Conservation (phyloP, 2,329 filamentous ascomycete genomes). For the Teratosphaeria viscida region DNA sequence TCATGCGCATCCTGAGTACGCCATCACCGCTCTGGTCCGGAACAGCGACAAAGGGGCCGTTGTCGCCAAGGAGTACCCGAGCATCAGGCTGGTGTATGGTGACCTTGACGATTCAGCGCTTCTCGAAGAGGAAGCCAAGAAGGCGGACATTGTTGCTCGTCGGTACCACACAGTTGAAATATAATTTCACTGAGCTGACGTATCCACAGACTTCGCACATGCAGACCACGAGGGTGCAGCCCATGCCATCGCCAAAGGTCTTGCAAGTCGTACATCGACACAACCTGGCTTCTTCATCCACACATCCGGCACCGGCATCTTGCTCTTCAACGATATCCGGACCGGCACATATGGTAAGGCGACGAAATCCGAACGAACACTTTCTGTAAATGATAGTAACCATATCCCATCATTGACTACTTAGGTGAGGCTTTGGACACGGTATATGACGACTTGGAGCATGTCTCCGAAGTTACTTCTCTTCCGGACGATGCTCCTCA, state of each 20-base stretch:
- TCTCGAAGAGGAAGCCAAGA: slow-evolving; percentile 34
- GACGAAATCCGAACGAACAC: background rate
- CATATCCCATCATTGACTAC: background rate
- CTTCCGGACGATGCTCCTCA: slow-evolving; percentile 51
- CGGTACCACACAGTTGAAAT: slow-evolving; percentile 5
- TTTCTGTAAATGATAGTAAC: background rate
- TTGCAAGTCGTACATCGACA: slow-evolving; percentile 33
- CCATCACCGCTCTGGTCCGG: slow-evolving; percentile 40
- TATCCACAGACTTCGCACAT: slow-evolving; percentile 29
- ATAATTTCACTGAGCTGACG: background rate
- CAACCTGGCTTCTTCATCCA: slow-evolving; percentile 36
- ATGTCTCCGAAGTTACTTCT: slow-evolving; percentile 40
- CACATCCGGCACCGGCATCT: slow-evolving; percentile 46
- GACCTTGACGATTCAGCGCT: slow-evolving; percentile 36
- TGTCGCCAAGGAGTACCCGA: slow-evolving; percentile 37
- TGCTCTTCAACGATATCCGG: slow-evolving; percentile 40
- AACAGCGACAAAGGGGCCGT: slow-evolving; percentile 39
- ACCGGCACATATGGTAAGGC: slow-evolving; percentile 34
- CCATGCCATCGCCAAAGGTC: slow-evolving; percentile 41
- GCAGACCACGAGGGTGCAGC: slow-evolving; percentile 38
- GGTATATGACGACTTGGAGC: slow-evolving; percentile 50
- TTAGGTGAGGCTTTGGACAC: slow-evolving; percentile 30
- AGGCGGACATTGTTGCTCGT: slow-evolving; percentile 42
- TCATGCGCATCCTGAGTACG: slow-evolving; percentile 38
- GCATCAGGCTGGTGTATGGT: slow-evolving; percentile 42